Evolutionary conservation across 2,329 filamentous ascomycete genomes (phyloP), one percentile per base, ranked within the genome.

Genomic region (Colletotrichum sp.): DNA sequence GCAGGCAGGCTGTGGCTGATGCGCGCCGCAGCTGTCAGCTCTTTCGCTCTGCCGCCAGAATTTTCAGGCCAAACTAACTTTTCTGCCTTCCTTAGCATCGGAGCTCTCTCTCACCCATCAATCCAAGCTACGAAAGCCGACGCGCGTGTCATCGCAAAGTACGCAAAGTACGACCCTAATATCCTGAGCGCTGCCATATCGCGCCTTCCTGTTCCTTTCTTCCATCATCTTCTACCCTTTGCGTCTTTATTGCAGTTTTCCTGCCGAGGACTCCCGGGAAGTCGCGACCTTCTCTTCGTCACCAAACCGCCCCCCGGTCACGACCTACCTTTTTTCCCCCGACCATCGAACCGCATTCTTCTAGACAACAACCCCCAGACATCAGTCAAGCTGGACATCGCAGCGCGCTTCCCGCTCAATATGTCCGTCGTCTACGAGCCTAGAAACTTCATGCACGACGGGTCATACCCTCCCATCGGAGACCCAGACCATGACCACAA

Each of bases 351-450:
- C n/a, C 21, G 26, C 71, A 67, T 28, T 63, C 59, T 30, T 30
- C 18, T 63, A 32, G 26, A 52, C 62, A 59, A 63, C 63, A 63
- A 65, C 68, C 57, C 71, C 68, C 62, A 15, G 34, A 34, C 49
- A 72, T 59, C 71, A 10, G 81, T 80, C 66, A 83, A 78, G 62
- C 76, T 66, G 36, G 63, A 76, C 70, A 63, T 59, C 34, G 68
- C 71, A 70, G 73, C 68, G 30, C 68, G 64, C 24, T 57, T 64
- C 49, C 32, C 28, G 36, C 26, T 57, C 81, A 85, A 79, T 65
- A 90, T 90, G 88, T 88, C 86, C 78, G 88, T 91, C 79, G 88
- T 88, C 55, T 91, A 88, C 80, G 89, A 91, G 78, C 83, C 87
- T 28, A 84, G 89, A 75, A 85, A 83, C 78, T 89, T 90, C 76